phyloP scores from a whole-genome alignment of 192 early-diverging fungal species.

The Glomus cerebriforme region DNA sequence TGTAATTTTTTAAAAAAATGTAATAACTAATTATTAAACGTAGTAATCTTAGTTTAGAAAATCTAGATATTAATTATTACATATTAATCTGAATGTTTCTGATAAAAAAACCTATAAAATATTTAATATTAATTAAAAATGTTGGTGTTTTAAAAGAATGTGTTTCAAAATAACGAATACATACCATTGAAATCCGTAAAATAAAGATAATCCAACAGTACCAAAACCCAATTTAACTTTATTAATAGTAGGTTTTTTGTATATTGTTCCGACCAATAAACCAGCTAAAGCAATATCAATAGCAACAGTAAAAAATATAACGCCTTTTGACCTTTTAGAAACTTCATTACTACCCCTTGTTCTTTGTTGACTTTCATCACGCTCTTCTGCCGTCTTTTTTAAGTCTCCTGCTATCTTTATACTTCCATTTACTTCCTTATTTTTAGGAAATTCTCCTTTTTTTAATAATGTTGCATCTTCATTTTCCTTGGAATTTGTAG shows the following conservation, averaged over 20 bases:
- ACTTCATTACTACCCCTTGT: neutral
- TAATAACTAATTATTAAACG: neutral
- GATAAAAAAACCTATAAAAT: too few relatives aligned
- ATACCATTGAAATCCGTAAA: conserved; percentile 13
- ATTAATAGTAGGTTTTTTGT: conserved; percentile 9
- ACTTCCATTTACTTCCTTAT: too few relatives aligned
- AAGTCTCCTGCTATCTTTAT: neutral
- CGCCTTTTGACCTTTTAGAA: neutral
- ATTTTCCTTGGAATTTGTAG: neutral
- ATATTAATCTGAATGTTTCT: too few relatives aligned
- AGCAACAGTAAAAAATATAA: neutral
- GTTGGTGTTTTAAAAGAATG: too few relatives aligned
- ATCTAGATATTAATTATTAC: too few relatives aligned
- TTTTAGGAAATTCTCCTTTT: too few relatives aligned
- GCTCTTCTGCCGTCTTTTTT: neutral
- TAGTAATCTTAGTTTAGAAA: neutral
- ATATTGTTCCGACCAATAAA: neutral
- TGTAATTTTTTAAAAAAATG: too few relatives aligned
- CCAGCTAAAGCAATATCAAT: conserved; percentile 3
- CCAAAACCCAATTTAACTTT: neutral
- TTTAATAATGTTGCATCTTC: neutral
- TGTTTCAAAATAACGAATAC: too few relatives aligned
- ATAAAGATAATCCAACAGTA: neutral
- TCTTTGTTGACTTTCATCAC: neutral
- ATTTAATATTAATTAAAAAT: too few relatives aligned